These are phyloP conservation scores for Penicillium nucicola DNA, from an alignment of 495 filamentous ascomycete genomes.

Conservation along the genomic window DNA sequence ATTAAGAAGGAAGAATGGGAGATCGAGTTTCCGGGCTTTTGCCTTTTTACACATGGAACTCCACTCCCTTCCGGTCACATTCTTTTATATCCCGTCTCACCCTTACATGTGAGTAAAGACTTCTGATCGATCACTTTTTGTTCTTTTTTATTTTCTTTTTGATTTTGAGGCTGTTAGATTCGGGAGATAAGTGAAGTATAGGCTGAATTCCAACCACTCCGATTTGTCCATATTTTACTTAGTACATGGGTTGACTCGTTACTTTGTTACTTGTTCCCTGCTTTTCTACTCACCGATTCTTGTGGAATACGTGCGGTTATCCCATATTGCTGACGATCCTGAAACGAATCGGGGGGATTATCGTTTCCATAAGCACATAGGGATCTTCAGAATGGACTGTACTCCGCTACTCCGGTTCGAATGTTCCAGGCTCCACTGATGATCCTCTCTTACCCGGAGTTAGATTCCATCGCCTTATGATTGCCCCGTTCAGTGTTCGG, in stretches of 20 bases:
- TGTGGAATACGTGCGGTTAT: background rate
- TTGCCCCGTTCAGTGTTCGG: background rate
- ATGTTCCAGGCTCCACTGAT: background rate
- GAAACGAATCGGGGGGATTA: too few relatives aligned
- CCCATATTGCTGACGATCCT: too few relatives aligned
- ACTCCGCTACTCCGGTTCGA: background rate
- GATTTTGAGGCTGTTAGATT: too few relatives aligned
- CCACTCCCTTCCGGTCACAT: slow-evolving; percentile 4
- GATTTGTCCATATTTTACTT: too few relatives aligned
- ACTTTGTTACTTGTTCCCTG: slow-evolving; percentile 12
- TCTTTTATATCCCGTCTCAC: background rate
- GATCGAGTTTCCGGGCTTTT: background rate
- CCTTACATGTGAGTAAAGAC: slow-evolving; percentile 3
- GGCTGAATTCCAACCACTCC: slow-evolving; percentile 15
- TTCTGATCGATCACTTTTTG: slow-evolving; percentile 9
- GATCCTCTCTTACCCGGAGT: background rate
- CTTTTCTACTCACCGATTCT: too few relatives aligned
- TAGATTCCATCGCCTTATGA: slow-evolving; percentile 5
- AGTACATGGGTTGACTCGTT: too few relatives aligned
- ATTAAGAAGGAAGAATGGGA: background rate
- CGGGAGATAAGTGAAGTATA: background rate
- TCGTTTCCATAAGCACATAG: background rate
- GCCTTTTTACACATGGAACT: too few relatives aligned
- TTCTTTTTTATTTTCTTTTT: background rate
- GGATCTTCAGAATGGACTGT: background rate